Evolutionary conservation across 768 basidiomycete genomes (phyloP).

Genomic region (Leucocoprinus leucothites): DNA sequence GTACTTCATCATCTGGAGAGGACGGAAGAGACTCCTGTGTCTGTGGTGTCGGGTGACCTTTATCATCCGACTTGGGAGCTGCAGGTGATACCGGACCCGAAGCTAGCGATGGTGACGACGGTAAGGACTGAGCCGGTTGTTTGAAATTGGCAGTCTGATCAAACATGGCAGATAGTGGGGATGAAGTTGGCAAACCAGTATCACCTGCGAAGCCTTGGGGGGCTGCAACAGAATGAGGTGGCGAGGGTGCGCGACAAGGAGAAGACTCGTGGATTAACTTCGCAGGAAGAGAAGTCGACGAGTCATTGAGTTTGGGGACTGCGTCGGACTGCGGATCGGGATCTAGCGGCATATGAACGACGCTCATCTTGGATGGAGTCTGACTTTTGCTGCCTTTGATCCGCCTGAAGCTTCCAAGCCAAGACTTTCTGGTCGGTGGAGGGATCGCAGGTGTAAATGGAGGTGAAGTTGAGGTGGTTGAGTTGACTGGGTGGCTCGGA

Average conservation of each 20-base stretch:
- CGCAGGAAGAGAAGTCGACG: neutral
- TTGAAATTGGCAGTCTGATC: no score
- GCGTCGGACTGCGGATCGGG: neutral
- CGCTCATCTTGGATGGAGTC: neutral
- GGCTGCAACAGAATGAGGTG: neutral
- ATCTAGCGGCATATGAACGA: neutral
- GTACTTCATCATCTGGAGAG: conserved; percentile 18
- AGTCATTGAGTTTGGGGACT: neutral
- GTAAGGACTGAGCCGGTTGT: neutral
- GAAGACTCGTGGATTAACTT: neutral
- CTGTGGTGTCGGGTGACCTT: neutral
- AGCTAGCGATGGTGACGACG: neutral
- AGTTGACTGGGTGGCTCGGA: neutral
- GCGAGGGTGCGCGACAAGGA: neutral
- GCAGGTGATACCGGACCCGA: neutral
- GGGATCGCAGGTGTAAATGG: neutral
- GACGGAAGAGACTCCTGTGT: conserved; percentile 7
- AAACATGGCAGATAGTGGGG: no score
- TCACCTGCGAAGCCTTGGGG: neutral
- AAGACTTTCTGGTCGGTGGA: neutral
- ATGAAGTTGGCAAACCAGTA: neutral
- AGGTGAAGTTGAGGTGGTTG: neutral
- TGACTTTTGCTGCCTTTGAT: neutral
- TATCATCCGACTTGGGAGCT: neutral
- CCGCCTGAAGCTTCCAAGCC: neutral